Evolutionary conservation across 352 stramenopile species (phyloP).

Genomic region (Globisporangium sylvaticum): DNA sequence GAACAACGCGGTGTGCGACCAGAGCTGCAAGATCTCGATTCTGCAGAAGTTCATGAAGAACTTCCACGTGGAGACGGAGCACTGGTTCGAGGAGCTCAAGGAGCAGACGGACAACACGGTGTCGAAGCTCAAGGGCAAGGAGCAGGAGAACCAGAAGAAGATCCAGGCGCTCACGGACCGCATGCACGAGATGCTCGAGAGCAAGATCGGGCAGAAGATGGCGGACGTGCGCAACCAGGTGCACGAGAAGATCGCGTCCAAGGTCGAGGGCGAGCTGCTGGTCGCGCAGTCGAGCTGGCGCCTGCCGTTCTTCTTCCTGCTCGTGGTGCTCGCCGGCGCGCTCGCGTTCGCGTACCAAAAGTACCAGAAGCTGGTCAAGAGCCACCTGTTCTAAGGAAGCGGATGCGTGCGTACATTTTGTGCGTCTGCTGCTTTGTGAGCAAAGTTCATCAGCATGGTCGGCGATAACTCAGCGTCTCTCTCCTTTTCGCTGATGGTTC

Average conservation of each 20-base stretch:
- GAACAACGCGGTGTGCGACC: constrained; percentile 54
- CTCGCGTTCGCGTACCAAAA: constrained; percentile 77
- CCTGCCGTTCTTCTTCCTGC: constrained; percentile 75
- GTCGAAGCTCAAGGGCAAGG: constrained; percentile 66
- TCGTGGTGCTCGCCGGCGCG: constrained; percentile 50
- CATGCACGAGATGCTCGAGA: constrained; percentile 69
- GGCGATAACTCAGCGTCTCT: not conserved
- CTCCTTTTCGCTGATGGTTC: not conserved
- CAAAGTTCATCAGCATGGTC: not conserved
- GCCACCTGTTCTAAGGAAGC: constrained; percentile 54
- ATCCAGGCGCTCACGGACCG: constrained; percentile 68
- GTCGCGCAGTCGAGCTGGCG: constrained; percentile 68
- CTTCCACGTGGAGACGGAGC: constrained; percentile 78
- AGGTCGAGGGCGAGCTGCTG: constrained; percentile 67
- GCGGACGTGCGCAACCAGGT: constrained; percentile 54
- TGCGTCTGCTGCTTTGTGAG: not conserved
- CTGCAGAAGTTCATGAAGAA: constrained; percentile 80
- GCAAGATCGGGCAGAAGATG: constrained; percentile 70
- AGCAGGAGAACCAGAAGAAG: constrained; percentile 65
- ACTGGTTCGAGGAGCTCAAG: constrained; percentile 80
- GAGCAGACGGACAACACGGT: constrained; percentile 77
- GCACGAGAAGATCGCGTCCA: constrained; percentile 60
- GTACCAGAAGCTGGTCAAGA: constrained; percentile 86
- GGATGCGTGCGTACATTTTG: not conserved
- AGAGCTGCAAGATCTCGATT: constrained; percentile 79